Base-by-base conservation (phyloP, 345 rosid species). In the Eucalyptus shirleyi region DNA sequence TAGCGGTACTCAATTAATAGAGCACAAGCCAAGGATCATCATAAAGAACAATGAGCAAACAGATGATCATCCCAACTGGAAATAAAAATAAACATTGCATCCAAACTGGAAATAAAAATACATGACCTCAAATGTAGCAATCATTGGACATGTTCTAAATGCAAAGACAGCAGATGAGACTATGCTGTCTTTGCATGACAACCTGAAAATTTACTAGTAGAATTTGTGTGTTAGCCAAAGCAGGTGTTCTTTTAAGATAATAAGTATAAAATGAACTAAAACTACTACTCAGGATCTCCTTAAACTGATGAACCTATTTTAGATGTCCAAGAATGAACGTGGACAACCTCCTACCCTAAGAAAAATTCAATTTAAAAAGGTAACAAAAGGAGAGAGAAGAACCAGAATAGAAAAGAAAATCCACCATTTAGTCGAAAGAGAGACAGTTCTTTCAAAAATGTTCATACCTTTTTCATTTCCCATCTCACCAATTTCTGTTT, bases 381-480 rank as follows among this genome's bases (percentile, higher is more conserved):
- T 40, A 21, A 37, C 2, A 40, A 77, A 21, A 34, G 45, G 47
- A 77, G 47, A 77, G 83, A 40, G 37, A 16, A n/a, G 37, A 40
- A 23, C 85, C 12, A 37, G 85, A 62, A 56, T 37, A 49, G 23
- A 19, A 18, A n/a, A 69, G 26, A 34, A 50, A 34, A 51, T 47
- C 59, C 80, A 88, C 53, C 60, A 26, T 69, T 51, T 32, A 50
- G 81, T 88, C 1, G 2, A 69, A 37, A 47, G 34, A 87, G 14
- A 12, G 26, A 87, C 88, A 37, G 8, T 19, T 81, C 59, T 81
- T 87, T 47, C 12, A 56, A 26, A 81, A 62, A 30, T 37, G 42
- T 88, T 89, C 86, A 32, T 90, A 96, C 97, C 97, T 90, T 92
- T 90, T 89, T 90, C 91, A 86, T 88, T 89, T 86, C 77, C 90